Base-by-base conservation (phyloP, 2,329 filamentous ascomycete species). In the Cylindrodendrum hubeiense region DNA sequence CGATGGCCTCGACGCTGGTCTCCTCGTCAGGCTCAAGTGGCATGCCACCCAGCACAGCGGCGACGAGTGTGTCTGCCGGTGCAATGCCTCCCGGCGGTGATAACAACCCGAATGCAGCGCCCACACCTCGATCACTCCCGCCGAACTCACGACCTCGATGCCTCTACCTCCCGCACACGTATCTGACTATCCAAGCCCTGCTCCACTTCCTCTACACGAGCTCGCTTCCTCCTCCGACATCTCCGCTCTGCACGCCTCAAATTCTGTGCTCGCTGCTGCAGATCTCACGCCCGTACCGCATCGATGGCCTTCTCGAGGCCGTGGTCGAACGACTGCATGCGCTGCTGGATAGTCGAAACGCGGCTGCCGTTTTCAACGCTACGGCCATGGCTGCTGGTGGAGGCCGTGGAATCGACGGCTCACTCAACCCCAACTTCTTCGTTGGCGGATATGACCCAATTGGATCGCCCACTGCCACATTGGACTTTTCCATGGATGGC, bases 301-400 rank as follows among this genome's bases (percentile, higher is more conserved):
- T 99, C 50, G 95, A 98, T 73, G 96, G 96, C 0, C 86, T 99
- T 2, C 84, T 98, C 1, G 96, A 99, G 81, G 94, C 94, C 0
- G 93, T 97, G 2, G 93, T 98, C 10, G 94, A 98, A 79, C 89
- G 95, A 8, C 85, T 99, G 0, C 96, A 99, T 75, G 87, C 93
- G 30, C 88, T 97, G 1, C 88, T 99, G 4, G 96, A 99, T 78
- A 96, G 93, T 51, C 89, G 95, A 50, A 99, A 98, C 71, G 95
- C 96, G 0, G 96, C 96, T 0, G 96, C 96, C 6, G 95, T 99
- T 0, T 99, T 99, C 84, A 99, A 99, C 71, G 96, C 96, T 0
- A 96, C 95, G 0, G 96, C 96, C 57, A 98, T 98, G 96, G 96
- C 95, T 0, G 96, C 96, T 1, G 96, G 96, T 12, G 95, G 96